Base-by-base conservation (phyloP, 257 asterid genomes). In the Nicotiana undulata region DNA sequence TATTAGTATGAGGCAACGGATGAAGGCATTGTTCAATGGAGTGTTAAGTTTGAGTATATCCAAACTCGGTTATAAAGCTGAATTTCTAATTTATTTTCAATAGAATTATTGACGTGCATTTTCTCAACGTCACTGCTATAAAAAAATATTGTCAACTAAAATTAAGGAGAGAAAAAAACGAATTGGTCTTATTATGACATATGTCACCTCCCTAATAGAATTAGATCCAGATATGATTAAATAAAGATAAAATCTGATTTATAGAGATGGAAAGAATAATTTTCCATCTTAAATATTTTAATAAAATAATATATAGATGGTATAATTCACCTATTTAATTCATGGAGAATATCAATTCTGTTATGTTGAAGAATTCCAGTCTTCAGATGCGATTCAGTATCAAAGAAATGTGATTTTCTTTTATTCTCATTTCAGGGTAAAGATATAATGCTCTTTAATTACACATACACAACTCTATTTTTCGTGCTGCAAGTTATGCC, bases 21-120 rank as follows among this genome's bases (percentile, higher is more conserved):
- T 70, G 77, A 70, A 22, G 58, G 20, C 20, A 70, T 72, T 72
- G 40, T 72, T 68, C 77, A 68, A 68, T 40, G 58, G 77, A 22
- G 3, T 46, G 37, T 72, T 72, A 4, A 22, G 22, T 72, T 46
- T 22, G 59, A 72, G 58, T 70, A 40, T 70, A 1, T 61, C 8
- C 9, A 26, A 37, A 58, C 28, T 58, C 13, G 63, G 28, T 59
- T 20, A 1, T 9, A 20, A 6, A 58, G 28, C 12, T 60, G 4
- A 70, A 49, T 49, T 37, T 37, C 10, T 66, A 66, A 66, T 70
- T 70, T 70, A 46, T 68, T 46, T 44, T 70, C n/a, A 18, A 22
- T 13, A 72, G 2, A 13, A 72, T 46, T 70, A 70, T 44, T 70
- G 77, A 44, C 22, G 58, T 37, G 20, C n/a, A 3, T 55, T n/a